These are phyloP conservation scores for Termitomyces sp. DNA, from an alignment of 768 basidiomycete species.

Conservation along the genomic window DNA sequence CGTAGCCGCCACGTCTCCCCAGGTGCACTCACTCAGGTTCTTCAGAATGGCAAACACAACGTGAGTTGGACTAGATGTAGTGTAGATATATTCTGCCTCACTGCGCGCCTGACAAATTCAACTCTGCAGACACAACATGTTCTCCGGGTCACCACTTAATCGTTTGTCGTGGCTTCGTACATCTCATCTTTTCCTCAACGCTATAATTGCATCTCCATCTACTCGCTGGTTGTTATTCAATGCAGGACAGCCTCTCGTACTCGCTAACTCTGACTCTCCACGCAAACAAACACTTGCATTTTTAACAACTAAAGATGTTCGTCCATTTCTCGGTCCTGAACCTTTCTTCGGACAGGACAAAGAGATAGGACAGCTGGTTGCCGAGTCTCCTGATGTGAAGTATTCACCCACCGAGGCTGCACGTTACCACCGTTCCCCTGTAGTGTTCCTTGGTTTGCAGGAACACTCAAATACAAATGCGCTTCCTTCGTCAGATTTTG, in stretches of 20 bases:
- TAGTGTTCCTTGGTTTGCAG: conserved; percentile 81
- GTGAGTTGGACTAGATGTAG: conserved; percentile 10
- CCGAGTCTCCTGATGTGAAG: conserved; percentile 27
- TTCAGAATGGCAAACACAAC: conserved; percentile 16
- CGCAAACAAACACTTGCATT: conserved; percentile 42
- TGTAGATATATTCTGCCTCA: neutral
- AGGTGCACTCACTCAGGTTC: neutral
- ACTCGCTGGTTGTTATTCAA: conserved; percentile 83
- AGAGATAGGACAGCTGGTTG: conserved; percentile 36
- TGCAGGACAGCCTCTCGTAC: conserved; percentile 63
- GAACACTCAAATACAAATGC: conserved; percentile 52
- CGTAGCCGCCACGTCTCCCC: conserved; percentile 1
- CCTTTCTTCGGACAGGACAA: conserved; percentile 75
- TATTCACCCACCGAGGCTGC: conserved; percentile 49
- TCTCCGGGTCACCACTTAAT: conserved; percentile 70
- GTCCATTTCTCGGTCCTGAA: conserved; percentile 59
- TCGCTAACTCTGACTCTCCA: conserved; percentile 34
- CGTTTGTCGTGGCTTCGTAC: conserved; percentile 80
- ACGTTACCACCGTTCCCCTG: conserved; percentile 54
- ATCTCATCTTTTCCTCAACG: conserved; percentile 74
- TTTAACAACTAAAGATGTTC: conserved; percentile 61
- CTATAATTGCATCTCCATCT: conserved; percentile 54
- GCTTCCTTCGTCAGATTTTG: conserved; percentile 66
- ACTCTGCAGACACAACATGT: conserved; percentile 32
- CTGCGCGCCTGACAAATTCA: neutral